Percentiles rank a stretch among this genome's conserved stretches.
These are phyloP conservation scores for Oryza australiensis DNA, from an alignment of 176 grass and related monocot species.

Conservation along the genomic window DNA sequence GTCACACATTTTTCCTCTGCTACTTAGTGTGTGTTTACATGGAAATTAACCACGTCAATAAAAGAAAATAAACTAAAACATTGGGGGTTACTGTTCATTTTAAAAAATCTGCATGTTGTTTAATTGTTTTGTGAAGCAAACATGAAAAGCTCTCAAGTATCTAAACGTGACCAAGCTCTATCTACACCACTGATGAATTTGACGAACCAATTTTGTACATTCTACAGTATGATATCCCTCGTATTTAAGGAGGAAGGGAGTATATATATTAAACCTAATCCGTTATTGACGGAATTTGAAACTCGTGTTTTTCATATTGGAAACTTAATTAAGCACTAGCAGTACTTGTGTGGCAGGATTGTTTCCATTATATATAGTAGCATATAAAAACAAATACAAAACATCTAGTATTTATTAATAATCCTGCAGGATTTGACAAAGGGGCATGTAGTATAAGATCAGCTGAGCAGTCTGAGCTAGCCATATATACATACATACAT, in stretches of 20 bases:
- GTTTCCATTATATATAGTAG: neutral
- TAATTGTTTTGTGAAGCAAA: neutral
- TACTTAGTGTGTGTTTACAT: neutral
- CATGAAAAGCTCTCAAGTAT: neutral
- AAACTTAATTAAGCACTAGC: neutral
- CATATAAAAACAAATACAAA: neutral
- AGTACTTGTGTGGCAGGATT: neutral
- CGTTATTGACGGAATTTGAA: neutral
- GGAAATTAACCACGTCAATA: neutral
- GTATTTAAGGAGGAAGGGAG: too few relatives aligned
- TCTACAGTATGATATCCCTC: too few relatives aligned
- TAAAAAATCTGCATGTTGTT: neutral
- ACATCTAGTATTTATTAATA: neutral
- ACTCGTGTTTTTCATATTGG: neutral
- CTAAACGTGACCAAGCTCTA: neutral
- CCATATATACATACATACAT: too few relatives aligned
- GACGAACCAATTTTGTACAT: too few relatives aligned
- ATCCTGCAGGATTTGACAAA: neutral
- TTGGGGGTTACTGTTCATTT: neutral
- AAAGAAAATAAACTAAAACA: neutral
- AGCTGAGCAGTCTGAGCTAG: neutral
- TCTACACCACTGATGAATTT: too few relatives aligned
- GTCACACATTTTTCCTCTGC: neutral
- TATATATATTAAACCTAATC: too few relatives aligned
- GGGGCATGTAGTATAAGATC: neutral